Base-by-base conservation (phyloP, 495 filamentous ascomycete genomes). In the Neurospora sp. region DNA sequence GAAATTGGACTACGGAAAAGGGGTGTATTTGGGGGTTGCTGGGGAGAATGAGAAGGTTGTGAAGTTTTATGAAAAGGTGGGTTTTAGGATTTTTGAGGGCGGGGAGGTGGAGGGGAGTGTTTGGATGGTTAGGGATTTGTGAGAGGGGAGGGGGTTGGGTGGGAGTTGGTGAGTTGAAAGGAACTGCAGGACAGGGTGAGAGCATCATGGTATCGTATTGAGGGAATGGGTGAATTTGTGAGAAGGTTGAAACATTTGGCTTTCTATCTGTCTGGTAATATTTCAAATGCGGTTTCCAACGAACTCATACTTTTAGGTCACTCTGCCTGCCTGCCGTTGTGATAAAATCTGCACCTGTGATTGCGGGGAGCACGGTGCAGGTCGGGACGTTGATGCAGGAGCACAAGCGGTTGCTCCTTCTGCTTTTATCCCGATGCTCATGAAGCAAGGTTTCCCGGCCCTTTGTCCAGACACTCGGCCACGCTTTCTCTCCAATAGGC, bases 1-100 rank as follows among this genome's bases (percentile, higher is more conserved):
- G 66, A 75, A n/a, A n/a, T n/a, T n/a, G n/a, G n/a, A 80, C 31
- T 73, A 70, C 54, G 82, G 81, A 11, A 79, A 70, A 72, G 83
- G 83, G 23, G 75, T 82, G 4, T 78, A 83, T 62, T 69, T 84
- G 42, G 84, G 82, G 1, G 77, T 83, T 0, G 76, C 78, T 8
- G 80, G 76, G 42, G 84, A 85, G 76, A 85, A 85, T 73, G 75
- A 70, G 0, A 82, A 83, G 78, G 84, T 84, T 10, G 82, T 85
- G 40, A 48, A 70, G 72, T 84, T 84, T 71, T 84, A 85, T 73
- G 81, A 84, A 73, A 76, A 71, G 75, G 69, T 81, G n/a, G 83
- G 83, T 44, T 85, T 83, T 54, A 76, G 77, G 72, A 73, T 84
- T 10, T 78, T 81, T 69, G 76, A 75, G 7, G 79, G 78, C 0